Base-by-base conservation (phyloP, 139 green algal species). In the Picochlorum sp. region DNA sequence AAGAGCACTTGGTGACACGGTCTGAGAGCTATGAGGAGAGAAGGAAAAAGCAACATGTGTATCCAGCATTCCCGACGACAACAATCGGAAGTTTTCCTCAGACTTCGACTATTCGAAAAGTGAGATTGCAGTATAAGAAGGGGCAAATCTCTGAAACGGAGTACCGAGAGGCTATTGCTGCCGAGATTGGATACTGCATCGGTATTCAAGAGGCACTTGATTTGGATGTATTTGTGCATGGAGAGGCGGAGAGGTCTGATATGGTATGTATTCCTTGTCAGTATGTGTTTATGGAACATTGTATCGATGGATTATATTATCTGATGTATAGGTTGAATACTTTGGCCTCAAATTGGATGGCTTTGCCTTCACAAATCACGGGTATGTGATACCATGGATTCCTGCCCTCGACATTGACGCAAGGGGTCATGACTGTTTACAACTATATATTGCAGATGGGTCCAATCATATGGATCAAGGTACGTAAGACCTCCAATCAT, bases 41-140 rank as follows among this genome's bases (percentile, higher is more conserved):
- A 37, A 73, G 87, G 26, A 28, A 51, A 21, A 68, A 73, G 74
- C 86, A 92, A 80, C 69, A 83, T 61, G 21, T 71, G 62, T 76
- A 64, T 32, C 83, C 61, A 1, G 56, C 24, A 0, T 91, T 94
- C 76, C 88, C 89, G 58, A 96, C 89, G 62, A 90, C 88, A 58
- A 90, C 83, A 70, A 91, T 96, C 61, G 89, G 89, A 58, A 91
- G 80, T 54, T 96, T 96, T 81, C 89, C 89, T 15, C 89, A 96
- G 80, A 96, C 89, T 2, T 37, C 74, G 30, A 84, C 82, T 63
- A 79, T 89, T 44, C 79, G 85, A 61, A 49, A 62, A 41, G 73
- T 54, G 13, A 74, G 83, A 30, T 62, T 83, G 30, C 68, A 83
- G 28, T 82, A 83, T 66, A 88, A 87, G 73, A 74, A 61, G 52